Evolutionary conservation across 305 asterid genomes (phyloP), one percentile per base, ranked within the genome.

Genomic region (Fraxinus baroniana): DNA sequence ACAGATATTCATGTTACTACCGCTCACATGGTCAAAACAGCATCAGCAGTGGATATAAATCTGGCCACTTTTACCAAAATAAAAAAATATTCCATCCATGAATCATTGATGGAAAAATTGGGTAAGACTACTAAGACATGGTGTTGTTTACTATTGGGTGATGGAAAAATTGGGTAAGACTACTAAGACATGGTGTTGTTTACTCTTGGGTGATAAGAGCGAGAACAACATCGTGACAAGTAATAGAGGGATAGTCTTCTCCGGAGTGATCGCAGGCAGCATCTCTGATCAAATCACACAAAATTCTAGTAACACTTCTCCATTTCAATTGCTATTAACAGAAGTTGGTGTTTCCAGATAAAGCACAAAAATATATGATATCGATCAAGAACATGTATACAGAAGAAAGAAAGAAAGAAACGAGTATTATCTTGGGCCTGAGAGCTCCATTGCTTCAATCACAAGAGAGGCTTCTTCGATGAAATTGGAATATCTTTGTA

Each of bases 371-470:
- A 5, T 10, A 77, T 79, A 1, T 62, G 36, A 70, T 2, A 70
- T 30, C 39, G 10, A 28, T 28, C 22, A 70, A 70, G 3, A 70
- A 13, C 39, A 15, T 70, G 39, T 30, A 5, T 70, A 70, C 39
- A 30, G 75, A 68, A 68, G 9, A 55, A 26, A 70, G 4, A 55
- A 26, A 66, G n/a, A 2, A 30, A 64, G 39, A 33, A 7, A 5
- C 20, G 49, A 72, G 81, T 73, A 91, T 92, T 97, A 96, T 82
- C 99, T 87, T 7, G 99, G 99, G 33, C 98, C 98, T 3, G 98
- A 96, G 68, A 96, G 95, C 75, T 96, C 98, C 91, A 94, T 93
- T 9, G 95, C 95, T 90, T 96, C 99, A 62, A 93, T 90, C 37
- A 93, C 95, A 28, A 92, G 87, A 4, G 98, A 89, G 0, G 97